Conservation (phyloP, 495 filamentous ascomycete genomes). For the Talaromyces wortmannii region DNA sequence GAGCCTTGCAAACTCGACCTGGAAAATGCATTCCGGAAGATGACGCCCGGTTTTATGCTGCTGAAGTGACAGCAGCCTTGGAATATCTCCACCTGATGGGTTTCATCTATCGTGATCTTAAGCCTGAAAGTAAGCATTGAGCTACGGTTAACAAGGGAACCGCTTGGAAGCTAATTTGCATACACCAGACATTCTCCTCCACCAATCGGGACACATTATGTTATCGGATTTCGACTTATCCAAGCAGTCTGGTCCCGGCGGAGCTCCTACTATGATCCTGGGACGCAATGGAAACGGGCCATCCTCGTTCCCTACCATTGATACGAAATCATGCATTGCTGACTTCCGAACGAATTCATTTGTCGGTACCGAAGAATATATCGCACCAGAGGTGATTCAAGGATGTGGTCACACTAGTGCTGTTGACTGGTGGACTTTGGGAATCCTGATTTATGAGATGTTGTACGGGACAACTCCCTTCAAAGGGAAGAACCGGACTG, state of each 20-base stretch:
- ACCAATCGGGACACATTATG: conserved; percentile 99
- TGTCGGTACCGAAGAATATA: conserved; percentile 97
- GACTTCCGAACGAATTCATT: conserved; percentile 99
- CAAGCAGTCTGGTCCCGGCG: conserved; percentile 94
- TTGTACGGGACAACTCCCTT: conserved; percentile 97
- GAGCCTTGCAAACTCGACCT: conserved; percentile 88
- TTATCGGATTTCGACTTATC: conserved; percentile 97
- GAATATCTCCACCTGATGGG: conserved; percentile 99
- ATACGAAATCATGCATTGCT: conserved; percentile 96
- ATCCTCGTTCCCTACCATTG: conserved; percentile 83
- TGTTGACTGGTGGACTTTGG: conserved; percentile 98
- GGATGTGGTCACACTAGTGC: conserved; percentile 97
- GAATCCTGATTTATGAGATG: conserved; percentile 98
- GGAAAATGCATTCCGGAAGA: conserved; percentile 97
- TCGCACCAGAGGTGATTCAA: conserved; percentile 97
- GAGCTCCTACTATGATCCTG: conserved; percentile 95
- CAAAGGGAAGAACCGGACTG: conserved; percentile 98
- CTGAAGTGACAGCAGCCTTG: conserved; percentile 93
- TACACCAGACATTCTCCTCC: conserved; percentile 79
- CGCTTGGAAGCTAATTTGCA: not conserved
- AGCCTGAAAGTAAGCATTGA: conserved; percentile 82
- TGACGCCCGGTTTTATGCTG: conserved; percentile 94
- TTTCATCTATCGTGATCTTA: conserved; percentile 96
- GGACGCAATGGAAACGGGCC: conserved; percentile 75
- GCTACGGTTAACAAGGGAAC: not conserved